A percentile compares a stretch with the other conserved stretches of the same genome.
Conservation (phyloP, 2,329 filamentous ascomycete species). For the Davidsoniella eucalypti region DNA sequence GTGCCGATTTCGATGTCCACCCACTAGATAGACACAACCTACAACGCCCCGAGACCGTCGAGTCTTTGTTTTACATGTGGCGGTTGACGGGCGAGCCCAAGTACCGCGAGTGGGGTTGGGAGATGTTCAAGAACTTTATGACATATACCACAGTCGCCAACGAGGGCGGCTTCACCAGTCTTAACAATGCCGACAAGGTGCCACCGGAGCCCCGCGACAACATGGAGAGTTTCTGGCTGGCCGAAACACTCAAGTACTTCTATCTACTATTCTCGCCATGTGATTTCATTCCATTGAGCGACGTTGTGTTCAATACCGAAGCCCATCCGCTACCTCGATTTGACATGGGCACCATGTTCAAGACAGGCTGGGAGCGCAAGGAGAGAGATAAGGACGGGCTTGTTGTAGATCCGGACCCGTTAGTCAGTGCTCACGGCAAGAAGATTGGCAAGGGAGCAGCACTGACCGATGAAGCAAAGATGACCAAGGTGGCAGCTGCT, state of each 20-base stretch:
- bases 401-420: conserved; percentile 18
- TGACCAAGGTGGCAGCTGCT: too few species aligned
- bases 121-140: conserved; percentile 90
- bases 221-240: conserved; percentile 99
- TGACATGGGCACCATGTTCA: conserved; percentile 59
- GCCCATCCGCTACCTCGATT: conserved; percentile 83
- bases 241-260: conserved; percentile 95
- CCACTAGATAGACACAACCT: conserved; percentile 78
- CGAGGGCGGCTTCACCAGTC: conserved; percentile 64
- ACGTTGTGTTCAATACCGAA: conserved; percentile 90
- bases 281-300: conserved; percentile 67
- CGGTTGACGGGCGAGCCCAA: conserved; percentile 79
- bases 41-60: conserved; percentile 90
- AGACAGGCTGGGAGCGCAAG: conserved; percentile 66
- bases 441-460: neutral
- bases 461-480: too few species aligned
- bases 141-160: conserved; percentile 68
- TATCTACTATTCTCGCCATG: conserved; percentile 82
- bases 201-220: conserved; percentile 64
- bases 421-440: neutral
- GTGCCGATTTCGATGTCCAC: conserved; percentile 65
- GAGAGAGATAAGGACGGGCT: conserved; percentile 34
- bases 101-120: conserved; percentile 95
- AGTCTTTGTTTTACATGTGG: conserved; percentile 97
- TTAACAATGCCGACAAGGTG: conserved; percentile 56